Percentiles rank a stretch among this genome's conserved stretches.
phyloP scores from a whole-genome alignment of 257 asterid genomes.

The Nicotiana benthamiana region DNA sequence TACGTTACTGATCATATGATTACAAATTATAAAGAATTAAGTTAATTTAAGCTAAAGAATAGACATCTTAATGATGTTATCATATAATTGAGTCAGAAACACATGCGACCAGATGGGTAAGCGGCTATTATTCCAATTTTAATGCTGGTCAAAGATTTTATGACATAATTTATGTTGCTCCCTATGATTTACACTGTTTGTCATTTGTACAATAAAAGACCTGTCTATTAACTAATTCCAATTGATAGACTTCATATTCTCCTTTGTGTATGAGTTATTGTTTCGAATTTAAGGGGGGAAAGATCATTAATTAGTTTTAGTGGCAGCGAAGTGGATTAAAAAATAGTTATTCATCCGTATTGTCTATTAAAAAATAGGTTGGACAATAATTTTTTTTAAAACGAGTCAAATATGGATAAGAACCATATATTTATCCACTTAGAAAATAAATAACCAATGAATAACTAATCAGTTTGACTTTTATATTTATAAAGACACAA shows the following conservation, averaged over 20 bases:
- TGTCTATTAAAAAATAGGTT: no score
- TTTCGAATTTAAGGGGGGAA: no score
- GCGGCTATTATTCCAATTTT: not conserved
- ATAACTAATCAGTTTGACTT: no score
- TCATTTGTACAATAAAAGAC: not conserved
- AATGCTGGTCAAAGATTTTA: not conserved
- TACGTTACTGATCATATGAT: not conserved
- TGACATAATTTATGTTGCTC: not conserved
- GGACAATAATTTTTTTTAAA: no score
- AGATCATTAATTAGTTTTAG: no score
- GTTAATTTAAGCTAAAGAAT: not conserved
- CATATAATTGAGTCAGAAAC: slow-evolving; percentile 8
- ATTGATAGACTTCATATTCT: not conserved
- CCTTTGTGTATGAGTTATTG: no score
- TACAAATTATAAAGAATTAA: not conserved
- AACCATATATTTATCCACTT: no score
- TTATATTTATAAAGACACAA: no score
- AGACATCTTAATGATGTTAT: not conserved
- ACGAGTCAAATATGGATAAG: no score
- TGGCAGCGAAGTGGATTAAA: no score
- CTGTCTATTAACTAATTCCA: not conserved
- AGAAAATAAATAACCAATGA: no score
- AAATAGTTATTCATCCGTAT: no score
- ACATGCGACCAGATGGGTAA: not conserved
- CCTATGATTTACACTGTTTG: not conserved